Evolutionary conservation across 352 stramenopile species (phyloP).

Genomic region (Globisporangium middletonii): DNA sequence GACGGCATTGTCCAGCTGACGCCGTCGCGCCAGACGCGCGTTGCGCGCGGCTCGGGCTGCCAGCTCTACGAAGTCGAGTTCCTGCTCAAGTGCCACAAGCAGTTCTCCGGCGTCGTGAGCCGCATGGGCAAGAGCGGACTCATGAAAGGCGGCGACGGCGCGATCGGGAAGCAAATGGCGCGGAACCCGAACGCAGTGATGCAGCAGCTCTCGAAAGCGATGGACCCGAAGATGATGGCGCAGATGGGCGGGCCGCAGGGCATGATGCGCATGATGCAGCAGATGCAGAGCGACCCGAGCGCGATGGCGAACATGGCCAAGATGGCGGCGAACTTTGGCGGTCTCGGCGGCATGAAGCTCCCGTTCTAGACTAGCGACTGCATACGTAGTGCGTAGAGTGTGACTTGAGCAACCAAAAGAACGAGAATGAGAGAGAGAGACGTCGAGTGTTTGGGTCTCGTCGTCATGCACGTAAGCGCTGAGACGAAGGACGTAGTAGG

Average conservation of each 20-base stretch:
- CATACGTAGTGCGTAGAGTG: background rate
- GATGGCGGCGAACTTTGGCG: slow-evolving; percentile 53
- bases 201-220: slow-evolving; percentile 94
- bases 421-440: background rate
- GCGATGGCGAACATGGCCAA: slow-evolving; percentile 74
- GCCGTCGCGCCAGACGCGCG: slow-evolving; percentile 70
- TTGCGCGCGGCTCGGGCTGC: slow-evolving; percentile 90
- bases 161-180: slow-evolving; percentile 91
- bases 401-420: too few relatives aligned
- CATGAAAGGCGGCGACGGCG: slow-evolving; percentile 85
- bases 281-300: slow-evolving; percentile 88
- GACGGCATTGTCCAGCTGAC: slow-evolving; percentile 86
- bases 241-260: slow-evolving; percentile 76
- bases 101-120: slow-evolving; percentile 92
- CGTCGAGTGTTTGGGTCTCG: too few relatives aligned
- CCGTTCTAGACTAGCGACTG: slow-evolving; percentile 37
- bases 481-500: too few relatives aligned
- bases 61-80: slow-evolving; percentile 87
- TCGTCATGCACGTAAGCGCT: too few relatives aligned
- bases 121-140: slow-evolving; percentile 97
- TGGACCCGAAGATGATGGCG: slow-evolving; percentile 91
- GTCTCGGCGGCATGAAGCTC: slow-evolving; percentile 62
- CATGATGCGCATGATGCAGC: slow-evolving; percentile 93
- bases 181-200: slow-evolving; percentile 96
- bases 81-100: slow-evolving; percentile 95